Percentiles rank a stretch among this genome's conserved stretches.
phyloP scores from a whole-genome alignment of 1,139 yeast genomes.

The Yamadazyma oceani region DNA sequence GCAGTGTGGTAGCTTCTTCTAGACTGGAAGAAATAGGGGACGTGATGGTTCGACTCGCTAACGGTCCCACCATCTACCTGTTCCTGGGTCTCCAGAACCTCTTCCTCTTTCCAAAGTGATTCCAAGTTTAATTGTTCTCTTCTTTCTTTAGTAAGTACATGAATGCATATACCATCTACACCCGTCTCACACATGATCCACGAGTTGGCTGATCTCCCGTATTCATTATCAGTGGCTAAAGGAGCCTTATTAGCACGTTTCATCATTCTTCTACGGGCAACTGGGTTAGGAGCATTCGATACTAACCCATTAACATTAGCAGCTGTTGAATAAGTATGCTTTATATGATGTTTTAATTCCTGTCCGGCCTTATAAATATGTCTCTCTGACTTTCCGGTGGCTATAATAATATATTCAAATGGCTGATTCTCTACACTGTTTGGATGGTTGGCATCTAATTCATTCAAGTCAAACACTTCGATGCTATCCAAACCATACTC shows the following conservation, averaged over 20 bases:
- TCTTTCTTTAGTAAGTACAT: conserved; percentile 69
- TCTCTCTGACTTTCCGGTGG: conserved; percentile 76
- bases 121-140: conserved; percentile 70
- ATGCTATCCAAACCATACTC: conserved; percentile 70
- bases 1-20: conserved; percentile 12
- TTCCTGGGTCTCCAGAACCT: too few relatives aligned
- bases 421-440: conserved; percentile 32
- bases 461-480: conserved; percentile 49
- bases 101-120: conserved; percentile 47
- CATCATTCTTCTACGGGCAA: conserved; percentile 61
- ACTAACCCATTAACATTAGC: conserved; percentile 74
- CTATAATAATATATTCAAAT: conserved; percentile 56
- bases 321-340: conserved; percentile 28
- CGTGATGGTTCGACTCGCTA: conserved; percentile 1
- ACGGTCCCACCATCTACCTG: too few relatives aligned
- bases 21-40: conserved; percentile 14
- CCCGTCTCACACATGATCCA: conserved; percentile 75
- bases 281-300: conserved; percentile 57
- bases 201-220: conserved; percentile 58
- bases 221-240: conserved; percentile 53
- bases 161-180: conserved; percentile 63
- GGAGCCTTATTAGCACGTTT: conserved; percentile 58
- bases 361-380: conserved; percentile 74
- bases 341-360: conserved; percentile 46
- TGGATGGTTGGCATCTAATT: conserved; percentile 40